These are phyloP conservation scores for Raffaelea deltoideospora DNA, from an alignment of 2,329 filamentous ascomycete genomes.

Conservation along the genomic window DNA sequence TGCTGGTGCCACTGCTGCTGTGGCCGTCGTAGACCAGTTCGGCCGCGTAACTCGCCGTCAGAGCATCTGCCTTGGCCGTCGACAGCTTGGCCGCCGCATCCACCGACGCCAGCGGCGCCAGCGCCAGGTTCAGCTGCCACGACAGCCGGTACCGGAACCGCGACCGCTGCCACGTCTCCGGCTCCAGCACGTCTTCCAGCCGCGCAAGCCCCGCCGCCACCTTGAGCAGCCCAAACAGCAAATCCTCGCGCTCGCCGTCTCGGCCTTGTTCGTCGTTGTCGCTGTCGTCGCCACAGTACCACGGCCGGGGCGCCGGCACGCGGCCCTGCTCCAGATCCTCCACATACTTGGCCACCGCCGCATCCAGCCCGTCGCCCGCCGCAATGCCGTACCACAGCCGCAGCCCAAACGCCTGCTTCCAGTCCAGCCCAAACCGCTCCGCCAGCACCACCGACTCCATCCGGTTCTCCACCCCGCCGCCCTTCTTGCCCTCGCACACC, in stretches of 20 bases:
- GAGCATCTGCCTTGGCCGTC: conserved; percentile 51
- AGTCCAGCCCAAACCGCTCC: conserved; percentile 71
- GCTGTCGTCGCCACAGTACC: conserved; percentile 50
- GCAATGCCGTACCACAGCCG: conserved; percentile 77
- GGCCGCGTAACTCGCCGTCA: conserved; percentile 24
- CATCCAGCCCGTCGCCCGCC: conserved; percentile 51
- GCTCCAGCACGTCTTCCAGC: conserved; percentile 57
- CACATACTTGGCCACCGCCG: conserved; percentile 58
- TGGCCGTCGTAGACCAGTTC: conserved; percentile 9
- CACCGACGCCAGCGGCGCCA: conserved; percentile 30
- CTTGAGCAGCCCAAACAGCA: conserved; percentile 77
- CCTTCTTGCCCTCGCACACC: conserved; percentile 62
- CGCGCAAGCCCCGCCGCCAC: conserved; percentile 51
- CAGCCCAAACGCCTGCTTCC: conserved; percentile 85
- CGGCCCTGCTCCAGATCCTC: conserved; percentile 56
- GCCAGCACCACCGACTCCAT: conserved; percentile 69
- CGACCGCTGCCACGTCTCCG: conserved; percentile 61
- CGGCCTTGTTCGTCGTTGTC: conserved; percentile 32
- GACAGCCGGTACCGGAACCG: conserved; percentile 60
- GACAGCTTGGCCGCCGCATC: conserved; percentile 32
- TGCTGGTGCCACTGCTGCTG: conserved; percentile 23
- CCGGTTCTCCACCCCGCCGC: conserved; percentile 62
- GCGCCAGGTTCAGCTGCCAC: conserved; percentile 70
- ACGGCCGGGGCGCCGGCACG: conserved; percentile 59
- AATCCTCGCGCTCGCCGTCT: conserved; percentile 66